Base-by-base conservation (phyloP, 148 eudicot species). In the Amaranthus cruentus region DNA sequence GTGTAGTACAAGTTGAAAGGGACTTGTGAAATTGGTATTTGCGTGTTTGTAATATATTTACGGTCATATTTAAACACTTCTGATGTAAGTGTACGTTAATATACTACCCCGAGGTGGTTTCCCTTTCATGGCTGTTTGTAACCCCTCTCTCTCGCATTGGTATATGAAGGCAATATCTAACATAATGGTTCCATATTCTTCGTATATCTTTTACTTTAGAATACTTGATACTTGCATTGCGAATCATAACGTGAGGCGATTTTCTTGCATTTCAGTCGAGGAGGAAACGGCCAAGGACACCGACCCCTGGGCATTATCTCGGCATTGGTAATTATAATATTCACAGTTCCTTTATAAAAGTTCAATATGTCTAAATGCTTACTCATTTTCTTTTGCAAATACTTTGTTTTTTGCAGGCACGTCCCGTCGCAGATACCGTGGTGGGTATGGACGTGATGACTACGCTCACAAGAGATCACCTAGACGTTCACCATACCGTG, bases 281-380 rank as follows among this genome's bases (percentile, higher is more conserved):
- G 82, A 91, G 99, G 81, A 91, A 95, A 78, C 92, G 99, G 38
- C 88, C 97, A 69, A 90, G 97, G 85, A 91, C 99, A 66, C 99
- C 99, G 46, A 95, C 99, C 12, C 99, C 97, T 66, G 97, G 99
- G 55, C 97, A 91, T 77, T 95, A 95, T 81, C 89, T 95, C 58
- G 98, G 98, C 63, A 82, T 95, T 74, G 88, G 90, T 76, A 94
- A 87, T 75, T 71, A 91, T 59, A 81, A 88, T 75, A 88, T 86
- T 47, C 82, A 63, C 6, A 18, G 0, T 28, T 58, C 18, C 62
- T 64, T 54, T 44, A 43, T 5, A 59, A 7, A 51, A 49, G 10
- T 44, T 56, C 28, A 5, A 7, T 38, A 42, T 4, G 4, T 10
- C 44, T 21, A 7, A 8, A 55, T 47, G 56, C 2, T 28, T 28